phyloP scores from a whole-genome alignment of 768 basidiomycete genomes.

The Nidularia pulvinata region DNA sequence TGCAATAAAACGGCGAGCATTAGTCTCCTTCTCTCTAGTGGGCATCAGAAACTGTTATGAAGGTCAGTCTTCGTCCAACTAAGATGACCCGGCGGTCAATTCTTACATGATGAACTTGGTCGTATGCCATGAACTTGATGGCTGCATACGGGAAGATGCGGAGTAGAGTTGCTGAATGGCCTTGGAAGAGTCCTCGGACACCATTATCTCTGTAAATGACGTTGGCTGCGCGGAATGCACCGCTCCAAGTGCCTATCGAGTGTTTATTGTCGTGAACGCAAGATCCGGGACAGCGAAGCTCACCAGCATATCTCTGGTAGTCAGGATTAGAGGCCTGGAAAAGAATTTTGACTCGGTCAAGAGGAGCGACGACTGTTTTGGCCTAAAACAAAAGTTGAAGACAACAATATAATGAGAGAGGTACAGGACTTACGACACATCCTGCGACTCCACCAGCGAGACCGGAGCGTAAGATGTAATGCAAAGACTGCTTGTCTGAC shows the following conservation, averaged over 20 bases:
- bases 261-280: not conserved
- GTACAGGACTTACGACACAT: slow-evolving; percentile 70
- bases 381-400: slow-evolving; percentile 51
- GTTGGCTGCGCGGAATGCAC: slow-evolving; percentile 74
- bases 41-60: slow-evolving; percentile 79
- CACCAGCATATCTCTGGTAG: slow-evolving; percentile 91
- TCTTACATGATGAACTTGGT: slow-evolving; percentile 75
- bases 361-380: slow-evolving; percentile 92
- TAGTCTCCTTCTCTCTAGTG: slow-evolving; percentile 74
- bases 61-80: not conserved
- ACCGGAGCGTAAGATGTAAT: slow-evolving; percentile 77
- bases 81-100: slow-evolving; percentile 11
- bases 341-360: slow-evolving; percentile 98
- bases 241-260: slow-evolving; percentile 78
- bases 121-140: slow-evolving; percentile 97
- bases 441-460: slow-evolving; percentile 94
- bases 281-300: slow-evolving; percentile 13
- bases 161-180: slow-evolving; percentile 93
- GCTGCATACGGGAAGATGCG: slow-evolving; percentile 97
- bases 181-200: slow-evolving; percentile 84
- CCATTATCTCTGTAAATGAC: slow-evolving; percentile 74
- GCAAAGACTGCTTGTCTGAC: slow-evolving; percentile 53
- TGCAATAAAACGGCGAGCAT: slow-evolving; percentile 76
- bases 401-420: slow-evolving; percentile 4
- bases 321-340: slow-evolving; percentile 98